Evolutionary conservation across 495 filamentous ascomycete genomes (phyloP).

Genomic region (Penicillium daleae): DNA sequence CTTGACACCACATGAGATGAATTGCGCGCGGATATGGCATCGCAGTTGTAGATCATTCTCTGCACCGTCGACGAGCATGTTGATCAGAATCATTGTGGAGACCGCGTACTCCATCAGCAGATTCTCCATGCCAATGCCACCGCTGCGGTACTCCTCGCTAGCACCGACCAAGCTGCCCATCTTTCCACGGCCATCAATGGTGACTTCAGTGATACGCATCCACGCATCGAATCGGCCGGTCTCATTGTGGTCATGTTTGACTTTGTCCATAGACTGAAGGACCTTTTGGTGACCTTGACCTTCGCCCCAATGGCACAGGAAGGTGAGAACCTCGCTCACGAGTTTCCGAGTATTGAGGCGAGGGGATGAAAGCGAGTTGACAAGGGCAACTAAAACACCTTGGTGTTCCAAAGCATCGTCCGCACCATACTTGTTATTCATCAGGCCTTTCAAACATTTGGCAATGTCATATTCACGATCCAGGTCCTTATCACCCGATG

Average conservation of each 20-base stretch:
- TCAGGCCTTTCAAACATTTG: slow-evolving; percentile 94
- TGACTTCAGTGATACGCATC: slow-evolving; percentile 99
- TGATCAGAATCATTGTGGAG: slow-evolving; percentile 91
- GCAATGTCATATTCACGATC: slow-evolving; percentile 97
- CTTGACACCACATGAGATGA: slow-evolving; percentile 94
- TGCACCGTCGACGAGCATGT: slow-evolving; percentile 93
- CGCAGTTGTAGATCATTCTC: slow-evolving; percentile 87
- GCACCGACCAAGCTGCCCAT: slow-evolving; percentile 97
- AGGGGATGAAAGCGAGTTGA: slow-evolving; percentile 84
- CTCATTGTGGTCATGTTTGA: slow-evolving; percentile 87
- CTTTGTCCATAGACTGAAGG: slow-evolving; percentile 87
- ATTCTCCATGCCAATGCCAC: slow-evolving; percentile 98
- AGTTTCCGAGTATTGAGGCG: slow-evolving; percentile 91
- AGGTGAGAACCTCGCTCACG: slow-evolving; percentile 94
- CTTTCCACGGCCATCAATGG: slow-evolving; percentile 94
- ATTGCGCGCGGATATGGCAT: slow-evolving; percentile 93
- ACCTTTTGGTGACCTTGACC: slow-evolving; percentile 96
- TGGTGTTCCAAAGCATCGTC: slow-evolving; percentile 95
- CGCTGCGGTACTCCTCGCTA: slow-evolving; percentile 94
- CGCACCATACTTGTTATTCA: slow-evolving; percentile 99
- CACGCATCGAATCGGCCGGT: slow-evolving; percentile 97
- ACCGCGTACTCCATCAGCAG: slow-evolving; percentile 98
- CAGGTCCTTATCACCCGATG: slow-evolving; percentile 77
- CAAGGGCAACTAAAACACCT: slow-evolving; percentile 84
- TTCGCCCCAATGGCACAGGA: slow-evolving; percentile 94